Percentiles rank a stretch among this genome's conserved stretches.
These are phyloP conservation scores for Rhodosporidiobolus sp. DNA, from an alignment of 768 basidiomycete species.

Conservation along the genomic window DNA sequence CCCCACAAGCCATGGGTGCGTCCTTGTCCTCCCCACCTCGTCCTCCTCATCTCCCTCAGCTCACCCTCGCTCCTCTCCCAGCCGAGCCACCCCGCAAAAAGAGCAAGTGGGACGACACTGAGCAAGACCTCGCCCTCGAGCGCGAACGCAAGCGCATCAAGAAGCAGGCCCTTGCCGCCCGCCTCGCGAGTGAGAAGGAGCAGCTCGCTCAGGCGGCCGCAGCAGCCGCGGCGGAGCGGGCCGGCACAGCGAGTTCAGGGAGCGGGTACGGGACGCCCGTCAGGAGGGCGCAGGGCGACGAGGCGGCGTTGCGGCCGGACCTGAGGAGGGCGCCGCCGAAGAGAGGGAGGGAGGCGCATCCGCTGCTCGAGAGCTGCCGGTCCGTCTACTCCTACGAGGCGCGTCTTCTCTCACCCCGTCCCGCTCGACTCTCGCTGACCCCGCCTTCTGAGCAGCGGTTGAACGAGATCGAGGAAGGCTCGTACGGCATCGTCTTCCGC, in stretches of 20 bases:
- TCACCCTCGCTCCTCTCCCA: too few relatives aligned
- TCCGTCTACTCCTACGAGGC: slow-evolving; percentile 40
- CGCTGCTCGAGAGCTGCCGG: slow-evolving; percentile 34
- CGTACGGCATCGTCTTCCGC: slow-evolving; percentile 95
- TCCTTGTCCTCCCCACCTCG: too few relatives aligned
- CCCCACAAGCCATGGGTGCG: too few relatives aligned
- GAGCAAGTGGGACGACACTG: slow-evolving; percentile 38
- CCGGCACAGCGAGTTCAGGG: not conserved
- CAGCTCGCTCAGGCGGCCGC: not conserved
- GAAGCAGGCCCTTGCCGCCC: slow-evolving; percentile 21
- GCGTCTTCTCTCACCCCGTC: not conserved
- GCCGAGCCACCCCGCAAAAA: slow-evolving; percentile 31
- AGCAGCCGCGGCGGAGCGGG: not conserved
- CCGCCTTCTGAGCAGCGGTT: slow-evolving; percentile 48
- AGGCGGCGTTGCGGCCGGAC: not conserved
- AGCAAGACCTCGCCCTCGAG: slow-evolving; percentile 11
- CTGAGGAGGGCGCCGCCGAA: slow-evolving; percentile 1
- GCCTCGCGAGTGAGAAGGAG: slow-evolving; percentile 22
- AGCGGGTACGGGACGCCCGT: slow-evolving; percentile 7
- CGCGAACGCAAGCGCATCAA: slow-evolving; percentile 23
- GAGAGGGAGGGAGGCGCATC: slow-evolving; percentile 31
- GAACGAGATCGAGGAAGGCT: slow-evolving; percentile 98
- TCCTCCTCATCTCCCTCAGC: too few relatives aligned
- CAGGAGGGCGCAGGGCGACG: slow-evolving; percentile 1
- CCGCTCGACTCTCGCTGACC: not conserved